Evolutionary conservation across 2,329 filamentous ascomycete species (phyloP), one percentile per base, ranked within the genome.

Genomic region (Juglanconis sp.): DNA sequence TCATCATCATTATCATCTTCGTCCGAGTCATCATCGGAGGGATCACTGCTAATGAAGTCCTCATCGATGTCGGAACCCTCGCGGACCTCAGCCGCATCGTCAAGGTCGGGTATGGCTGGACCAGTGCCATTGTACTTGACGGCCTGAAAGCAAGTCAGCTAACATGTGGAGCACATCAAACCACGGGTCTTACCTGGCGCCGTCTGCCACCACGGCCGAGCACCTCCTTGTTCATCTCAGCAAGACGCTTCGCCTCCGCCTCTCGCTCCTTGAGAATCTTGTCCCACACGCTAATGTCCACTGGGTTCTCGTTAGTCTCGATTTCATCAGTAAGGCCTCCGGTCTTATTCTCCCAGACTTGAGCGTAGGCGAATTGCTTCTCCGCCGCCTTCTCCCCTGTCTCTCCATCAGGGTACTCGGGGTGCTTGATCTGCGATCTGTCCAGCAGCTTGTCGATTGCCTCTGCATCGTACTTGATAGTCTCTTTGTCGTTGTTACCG

Each of bases 391-490:
- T 46, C 6, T 52, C 58, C 3, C 17, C 48, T 6, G 54, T 38
- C 30, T 78, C 74, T 53, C 92, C 86, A 2, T 86, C 81, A 9
- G 84, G 83, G 1, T 81, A 78, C 58, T 82, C 81, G 0, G 87
- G 90, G 65, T 90, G 85, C 70, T 96, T 92, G 34, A 90, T 84
- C 64, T 91, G 85, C 48, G 89, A 91, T 51, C 95, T 87, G 70
- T 98, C 93, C n/a, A 99, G 80, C 11, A 99, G 82, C 65, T 89
- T 91, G 56, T 97, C 92, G n/a, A 99, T 87, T 0, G 91, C 90
- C 1, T 86, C 83, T 1, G 83, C 78, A 68, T 97, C 92, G 69
- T 97, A 99, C 4, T 82, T 81, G 62, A 98, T 93, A 60, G 92
- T 87, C 7, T 86, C 81, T 47, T 87, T 86, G 48, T 84, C 78